A percentile compares a stretch with the other conserved stretches of the same genome.
Conservation (phyloP, 768 basidiomycete genomes). For the Amanita phalloides region DNA sequence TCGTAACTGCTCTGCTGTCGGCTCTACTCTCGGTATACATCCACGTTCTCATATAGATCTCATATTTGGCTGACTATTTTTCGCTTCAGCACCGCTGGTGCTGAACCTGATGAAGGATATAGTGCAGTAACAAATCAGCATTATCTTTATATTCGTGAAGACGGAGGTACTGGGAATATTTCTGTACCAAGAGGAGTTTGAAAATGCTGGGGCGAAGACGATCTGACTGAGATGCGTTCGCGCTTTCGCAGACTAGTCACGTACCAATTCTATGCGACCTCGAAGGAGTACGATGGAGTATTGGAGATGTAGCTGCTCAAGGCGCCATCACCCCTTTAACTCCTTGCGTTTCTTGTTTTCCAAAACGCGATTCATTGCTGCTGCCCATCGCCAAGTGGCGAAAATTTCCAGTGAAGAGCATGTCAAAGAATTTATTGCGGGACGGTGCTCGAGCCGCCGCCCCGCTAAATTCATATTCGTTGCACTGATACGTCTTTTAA, state of each 20-base stretch:
- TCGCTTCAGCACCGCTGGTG: background rate
- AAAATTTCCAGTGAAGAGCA: too few species aligned
- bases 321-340: background rate
- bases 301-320: background rate
- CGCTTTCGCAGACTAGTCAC: background rate
- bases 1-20: background rate
- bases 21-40: background rate
- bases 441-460: too few species aligned
- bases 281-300: background rate
- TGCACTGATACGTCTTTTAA: too few species aligned
- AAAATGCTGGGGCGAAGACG: background rate
- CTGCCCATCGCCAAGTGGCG: too few species aligned
- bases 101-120: background rate
- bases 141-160: background rate
- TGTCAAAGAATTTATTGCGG: too few species aligned
- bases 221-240: background rate
- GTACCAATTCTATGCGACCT: background rate
- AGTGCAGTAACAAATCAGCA: background rate
- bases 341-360: background rate
- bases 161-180: background rate
- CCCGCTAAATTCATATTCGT: too few species aligned
- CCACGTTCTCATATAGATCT: too few species aligned
- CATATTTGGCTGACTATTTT: background rate
- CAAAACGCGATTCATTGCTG: background rate
- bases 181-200: background rate